These are phyloP conservation scores for Colletotrichum filicis DNA, from an alignment of 2,329 filamentous ascomycete genomes.

Conservation along the genomic window DNA sequence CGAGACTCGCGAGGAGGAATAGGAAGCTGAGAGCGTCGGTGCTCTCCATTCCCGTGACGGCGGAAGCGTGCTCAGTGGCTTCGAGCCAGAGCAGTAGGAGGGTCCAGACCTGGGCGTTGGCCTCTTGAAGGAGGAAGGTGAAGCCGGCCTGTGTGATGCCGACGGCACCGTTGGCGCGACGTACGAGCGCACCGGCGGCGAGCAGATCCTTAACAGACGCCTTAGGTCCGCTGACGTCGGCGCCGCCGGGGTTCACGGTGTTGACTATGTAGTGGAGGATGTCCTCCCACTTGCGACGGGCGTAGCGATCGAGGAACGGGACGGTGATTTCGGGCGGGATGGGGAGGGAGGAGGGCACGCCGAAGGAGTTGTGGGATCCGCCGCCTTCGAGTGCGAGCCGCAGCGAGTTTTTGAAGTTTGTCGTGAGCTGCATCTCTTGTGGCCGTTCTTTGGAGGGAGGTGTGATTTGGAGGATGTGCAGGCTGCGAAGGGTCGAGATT, in stretches of 20 bases:
- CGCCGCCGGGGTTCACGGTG: slow-evolving; percentile 64
- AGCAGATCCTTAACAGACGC: slow-evolving; percentile 87
- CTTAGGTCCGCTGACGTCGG: slow-evolving; percentile 66
- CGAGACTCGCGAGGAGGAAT: slow-evolving; percentile 92
- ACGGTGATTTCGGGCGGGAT: slow-evolving; percentile 73
- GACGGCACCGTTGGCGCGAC: slow-evolving; percentile 60
- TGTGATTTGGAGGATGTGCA: slow-evolving; percentile 85
- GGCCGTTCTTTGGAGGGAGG: slow-evolving; percentile 69
- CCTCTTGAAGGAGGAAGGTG: slow-evolving; percentile 92
- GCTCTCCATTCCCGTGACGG: slow-evolving; percentile 77
- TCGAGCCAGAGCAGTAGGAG: slow-evolving; percentile 93
- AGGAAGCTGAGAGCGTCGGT: slow-evolving; percentile 97
- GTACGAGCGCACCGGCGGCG: slow-evolving; percentile 82
- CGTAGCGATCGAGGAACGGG: slow-evolving; percentile 83
- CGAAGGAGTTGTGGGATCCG: slow-evolving; percentile 88
- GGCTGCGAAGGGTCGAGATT: slow-evolving; percentile 80
- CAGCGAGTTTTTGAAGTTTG: slow-evolving; percentile 85
- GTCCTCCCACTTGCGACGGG: slow-evolving; percentile 91
- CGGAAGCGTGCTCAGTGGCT: slow-evolving; percentile 72
- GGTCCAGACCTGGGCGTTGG: slow-evolving; percentile 97
- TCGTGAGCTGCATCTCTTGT: slow-evolving; percentile 79
- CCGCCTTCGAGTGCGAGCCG: slow-evolving; percentile 89
- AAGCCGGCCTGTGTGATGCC: slow-evolving; percentile 94
- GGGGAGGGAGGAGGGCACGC: slow-evolving; percentile 79
- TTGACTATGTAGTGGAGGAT: slow-evolving; percentile 96